Conservation (phyloP, 164 flowering plant genomes). For the Dillenia turbinata region DNA sequence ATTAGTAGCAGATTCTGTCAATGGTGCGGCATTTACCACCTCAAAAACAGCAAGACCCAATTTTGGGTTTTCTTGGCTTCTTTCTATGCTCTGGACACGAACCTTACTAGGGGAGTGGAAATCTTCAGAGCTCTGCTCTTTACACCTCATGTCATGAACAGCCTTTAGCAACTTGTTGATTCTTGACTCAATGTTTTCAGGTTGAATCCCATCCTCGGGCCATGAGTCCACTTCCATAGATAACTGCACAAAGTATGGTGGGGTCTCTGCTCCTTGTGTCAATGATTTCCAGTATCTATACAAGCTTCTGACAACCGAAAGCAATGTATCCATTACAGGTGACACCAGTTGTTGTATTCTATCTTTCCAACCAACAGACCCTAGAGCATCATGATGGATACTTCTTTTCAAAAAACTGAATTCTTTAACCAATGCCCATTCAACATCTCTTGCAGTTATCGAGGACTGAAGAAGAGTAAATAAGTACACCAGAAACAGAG, state of each 20-base stretch:
- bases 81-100: slow-evolving; percentile 94
- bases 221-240: slow-evolving; percentile 80
- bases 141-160: slow-evolving; percentile 71
- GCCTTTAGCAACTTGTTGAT: slow-evolving; percentile 65
- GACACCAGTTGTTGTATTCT: slow-evolving; percentile 27
- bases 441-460: slow-evolving; percentile 89
- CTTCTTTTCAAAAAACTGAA: slow-evolving; percentile 32
- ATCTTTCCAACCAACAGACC: slow-evolving; percentile 37
- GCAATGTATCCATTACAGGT: slow-evolving; percentile 23
- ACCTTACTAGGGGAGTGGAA: slow-evolving; percentile 68
- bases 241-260: slow-evolving; percentile 94
- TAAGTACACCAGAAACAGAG: slow-evolving; percentile 87
- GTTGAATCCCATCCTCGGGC: slow-evolving; percentile 98
- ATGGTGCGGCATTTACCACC: slow-evolving; percentile 78
- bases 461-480: slow-evolving; percentile 92
- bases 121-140: slow-evolving; percentile 32
- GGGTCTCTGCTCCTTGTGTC: slow-evolving; percentile 91
- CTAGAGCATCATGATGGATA: slow-evolving; percentile 27
- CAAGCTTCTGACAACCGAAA: slow-evolving; percentile 36
- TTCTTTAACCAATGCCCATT: slow-evolving; percentile 50
- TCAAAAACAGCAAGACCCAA: slow-evolving; percentile 85
- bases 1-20: slow-evolving; percentile 36
- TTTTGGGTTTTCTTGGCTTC: slow-evolving; percentile 65
- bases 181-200: slow-evolving; percentile 91
- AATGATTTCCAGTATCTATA: slow-evolving; percentile 79